Conservation (phyloP, 176 grass and related monocot species). For the Musa acuminata region DNA sequence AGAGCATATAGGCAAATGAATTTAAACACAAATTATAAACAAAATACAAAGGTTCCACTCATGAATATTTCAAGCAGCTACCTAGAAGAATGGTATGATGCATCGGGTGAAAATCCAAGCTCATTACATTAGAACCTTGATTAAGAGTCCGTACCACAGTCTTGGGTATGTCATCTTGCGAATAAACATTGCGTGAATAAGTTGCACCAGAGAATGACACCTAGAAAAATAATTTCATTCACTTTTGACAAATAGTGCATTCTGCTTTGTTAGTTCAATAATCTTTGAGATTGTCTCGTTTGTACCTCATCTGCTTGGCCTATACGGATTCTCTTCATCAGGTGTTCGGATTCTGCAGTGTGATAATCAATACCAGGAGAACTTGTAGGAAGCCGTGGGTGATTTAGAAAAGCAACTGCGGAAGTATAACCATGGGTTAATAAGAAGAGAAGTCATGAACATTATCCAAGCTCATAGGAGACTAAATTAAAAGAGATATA, state of each 20-base stretch:
- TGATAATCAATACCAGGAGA: constrained; percentile 90
- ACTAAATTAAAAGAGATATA: background rate
- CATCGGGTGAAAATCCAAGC: constrained; percentile 88
- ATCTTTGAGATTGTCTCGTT: background rate
- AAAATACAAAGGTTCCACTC: background rate
- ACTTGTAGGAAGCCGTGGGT: constrained; percentile 69
- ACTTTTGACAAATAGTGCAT: constrained; percentile 10
- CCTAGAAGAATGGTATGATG: constrained; percentile 99
- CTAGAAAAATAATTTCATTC: constrained; percentile 29
- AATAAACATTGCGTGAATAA: constrained; percentile 75
- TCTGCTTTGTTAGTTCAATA: background rate
- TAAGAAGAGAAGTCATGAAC: background rate
- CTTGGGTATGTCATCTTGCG: constrained; percentile 94
- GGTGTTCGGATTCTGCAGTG: constrained; percentile 92
- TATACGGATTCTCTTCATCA: constrained; percentile 96
- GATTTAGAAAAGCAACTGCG: constrained; percentile 87
- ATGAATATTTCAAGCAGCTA: constrained; percentile 18
- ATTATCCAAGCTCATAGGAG: background rate
- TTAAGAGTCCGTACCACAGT: constrained; percentile 72
- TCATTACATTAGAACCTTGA: constrained; percentile 98
- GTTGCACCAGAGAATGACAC: constrained; percentile 87
- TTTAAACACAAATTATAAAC: background rate
- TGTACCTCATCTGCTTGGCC: constrained; percentile 90
- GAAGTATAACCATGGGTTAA: constrained; percentile 19
- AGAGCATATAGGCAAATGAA: background rate